Conservation (phyloP, 164 flowering plant species). For the Paratinospora sagittata region DNA sequence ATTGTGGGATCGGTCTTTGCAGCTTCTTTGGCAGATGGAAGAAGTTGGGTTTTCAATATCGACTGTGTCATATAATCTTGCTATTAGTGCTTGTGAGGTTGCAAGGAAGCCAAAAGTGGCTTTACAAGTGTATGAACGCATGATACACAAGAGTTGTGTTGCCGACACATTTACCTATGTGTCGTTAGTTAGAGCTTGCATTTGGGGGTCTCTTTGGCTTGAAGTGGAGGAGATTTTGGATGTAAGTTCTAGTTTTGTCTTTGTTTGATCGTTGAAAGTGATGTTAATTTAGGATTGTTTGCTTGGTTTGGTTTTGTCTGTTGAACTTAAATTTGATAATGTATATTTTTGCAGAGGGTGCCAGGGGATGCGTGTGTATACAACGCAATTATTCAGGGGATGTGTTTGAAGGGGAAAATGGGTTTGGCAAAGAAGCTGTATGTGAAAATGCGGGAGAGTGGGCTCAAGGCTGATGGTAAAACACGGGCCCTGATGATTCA, state of each 20-base stretch:
- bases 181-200: constrained; percentile 67
- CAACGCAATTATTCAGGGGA: constrained; percentile 71
- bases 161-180: constrained; percentile 74
- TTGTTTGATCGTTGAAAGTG: not conserved
- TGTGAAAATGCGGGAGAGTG: constrained; percentile 47
- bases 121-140: constrained; percentile 73
- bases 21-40: constrained; percentile 86
- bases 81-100: constrained; percentile 71
- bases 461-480: constrained; percentile 74
- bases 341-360: constrained; percentile 36
- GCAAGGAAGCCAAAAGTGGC: constrained; percentile 78
- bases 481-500: constrained; percentile 85
- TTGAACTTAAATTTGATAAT: not conserved
- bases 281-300: not conserved
- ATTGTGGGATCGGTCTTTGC: constrained; percentile 71
- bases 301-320: not conserved
- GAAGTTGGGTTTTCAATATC: constrained; percentile 42
- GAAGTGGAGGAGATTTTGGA: constrained; percentile 59
- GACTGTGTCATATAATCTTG: constrained; percentile 64
- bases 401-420: constrained; percentile 57
- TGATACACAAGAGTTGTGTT: constrained; percentile 49
- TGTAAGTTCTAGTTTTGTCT: constrained; percentile 33
- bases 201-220: constrained; percentile 77
- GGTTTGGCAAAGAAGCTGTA: constrained; percentile 57
- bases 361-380: constrained; percentile 56